A percentile compares a stretch with the other conserved stretches of the same genome.
These are phyloP conservation scores for Spathaspora sp. DNA, from an alignment of 805 yeast genomes.

Conservation along the genomic window DNA sequence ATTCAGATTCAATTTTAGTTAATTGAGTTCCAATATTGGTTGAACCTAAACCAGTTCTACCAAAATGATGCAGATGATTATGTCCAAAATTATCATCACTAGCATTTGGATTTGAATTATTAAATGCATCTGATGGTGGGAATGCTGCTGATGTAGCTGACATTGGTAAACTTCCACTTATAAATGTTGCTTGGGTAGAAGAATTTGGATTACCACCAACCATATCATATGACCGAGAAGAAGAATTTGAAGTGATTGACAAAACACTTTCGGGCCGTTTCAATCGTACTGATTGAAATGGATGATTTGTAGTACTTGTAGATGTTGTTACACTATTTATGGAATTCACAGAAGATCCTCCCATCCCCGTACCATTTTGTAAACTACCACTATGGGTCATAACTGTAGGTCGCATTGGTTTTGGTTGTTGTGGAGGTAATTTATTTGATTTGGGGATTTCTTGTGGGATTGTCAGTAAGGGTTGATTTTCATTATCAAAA, in stretches of 20 bases:
- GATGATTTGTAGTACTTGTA: constrained; percentile 7
- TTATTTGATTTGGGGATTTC: not conserved
- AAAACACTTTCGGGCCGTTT: constrained; percentile 38
- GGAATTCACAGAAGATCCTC: constrained; percentile 1
- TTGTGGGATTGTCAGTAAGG: constrained; percentile 24
- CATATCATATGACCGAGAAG: constrained; percentile 15
- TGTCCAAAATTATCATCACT: constrained; percentile 2
- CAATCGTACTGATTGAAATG: constrained; percentile 25
- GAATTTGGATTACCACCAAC: constrained; percentile 1
- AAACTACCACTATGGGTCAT: not conserved
- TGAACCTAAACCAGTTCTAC: constrained; percentile 9
- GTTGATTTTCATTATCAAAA: constrained; percentile 33
- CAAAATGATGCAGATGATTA: constrained; percentile 9
- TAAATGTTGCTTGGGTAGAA: constrained; percentile 4
- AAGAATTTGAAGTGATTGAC: constrained; percentile 36
- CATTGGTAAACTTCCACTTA: constrained; percentile 9
- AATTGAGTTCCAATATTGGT: constrained; percentile 8
- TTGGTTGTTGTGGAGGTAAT: constrained; percentile 15
- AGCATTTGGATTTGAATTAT: not conserved
- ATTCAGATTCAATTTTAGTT: constrained; percentile 9
- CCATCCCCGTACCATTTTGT: constrained; percentile 1
- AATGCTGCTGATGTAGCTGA: constrained; percentile 11
- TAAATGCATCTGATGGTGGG: constrained; percentile 12
- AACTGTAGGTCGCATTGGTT: constrained; percentile 16
- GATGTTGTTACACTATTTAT: constrained; percentile 2